Percentiles rank a stretch among this genome's conserved stretches.
Evolutionary conservation across 805 yeast genomes (phyloP).

Genomic region (Clavispora phyllophila): DNA sequence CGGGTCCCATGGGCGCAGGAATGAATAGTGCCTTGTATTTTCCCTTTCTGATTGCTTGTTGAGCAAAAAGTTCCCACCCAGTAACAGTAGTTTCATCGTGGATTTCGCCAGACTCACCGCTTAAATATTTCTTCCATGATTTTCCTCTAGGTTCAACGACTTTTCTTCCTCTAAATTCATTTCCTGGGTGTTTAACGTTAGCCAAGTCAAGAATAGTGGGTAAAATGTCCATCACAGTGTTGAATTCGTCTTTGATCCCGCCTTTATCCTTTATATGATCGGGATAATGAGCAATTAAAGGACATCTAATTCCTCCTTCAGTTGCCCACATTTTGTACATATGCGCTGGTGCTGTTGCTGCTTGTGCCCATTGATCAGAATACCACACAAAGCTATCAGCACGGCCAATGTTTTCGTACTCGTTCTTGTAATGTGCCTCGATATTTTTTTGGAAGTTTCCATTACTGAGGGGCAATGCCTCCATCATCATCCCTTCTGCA

Average conservation of each 20-base stretch:
- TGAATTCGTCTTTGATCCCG: slow-evolving; percentile 33
- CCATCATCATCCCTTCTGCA: slow-evolving; percentile 57
- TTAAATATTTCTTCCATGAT: slow-evolving; percentile 39
- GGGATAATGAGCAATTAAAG: slow-evolving; percentile 46
- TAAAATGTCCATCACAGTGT: slow-evolving; percentile 56
- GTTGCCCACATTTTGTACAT: slow-evolving; percentile 53
- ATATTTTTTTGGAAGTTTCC: slow-evolving; percentile 22
- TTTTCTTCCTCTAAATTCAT: slow-evolving; percentile 34
- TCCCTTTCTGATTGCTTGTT: slow-evolving; percentile 51
- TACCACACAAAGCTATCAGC: slow-evolving; percentile 46
- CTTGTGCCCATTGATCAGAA: slow-evolving; percentile 58
- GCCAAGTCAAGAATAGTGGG: slow-evolving; percentile 53
- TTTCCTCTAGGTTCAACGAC: slow-evolving; percentile 44
- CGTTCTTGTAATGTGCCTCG: slow-evolving; percentile 36
- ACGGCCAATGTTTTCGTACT: slow-evolving; percentile 44
- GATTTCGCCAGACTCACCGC: slow-evolving; percentile 21
- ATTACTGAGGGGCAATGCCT: slow-evolving; percentile 44
- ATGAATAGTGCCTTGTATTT: slow-evolving; percentile 43
- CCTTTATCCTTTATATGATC: slow-evolving; percentile 24
- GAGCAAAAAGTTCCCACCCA: slow-evolving; percentile 58
- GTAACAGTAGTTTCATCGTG: slow-evolving; percentile 41
- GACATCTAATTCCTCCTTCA: slow-evolving; percentile 59
- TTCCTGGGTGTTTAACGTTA: slow-evolving; percentile 40
- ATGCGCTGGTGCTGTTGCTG: slow-evolving; percentile 52
- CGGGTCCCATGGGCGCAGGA: slow-evolving; percentile 46